phyloP scores from a whole-genome alignment of 257 asterid species.

The Solanum pimpinellifolium region DNA sequence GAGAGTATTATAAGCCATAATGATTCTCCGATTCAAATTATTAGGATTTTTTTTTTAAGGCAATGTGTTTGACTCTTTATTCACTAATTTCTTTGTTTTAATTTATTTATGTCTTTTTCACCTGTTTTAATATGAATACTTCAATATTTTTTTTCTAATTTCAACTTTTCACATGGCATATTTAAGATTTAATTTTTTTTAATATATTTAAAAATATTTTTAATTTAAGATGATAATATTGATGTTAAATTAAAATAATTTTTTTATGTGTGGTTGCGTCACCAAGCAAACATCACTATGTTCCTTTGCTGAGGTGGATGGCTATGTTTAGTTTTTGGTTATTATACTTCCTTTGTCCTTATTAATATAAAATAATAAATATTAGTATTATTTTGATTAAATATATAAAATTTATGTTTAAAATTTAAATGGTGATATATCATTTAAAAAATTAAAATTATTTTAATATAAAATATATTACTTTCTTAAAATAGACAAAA shows the following conservation, averaged over 20 bases:
- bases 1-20: not conserved
- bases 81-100: not conserved
- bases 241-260: not conserved
- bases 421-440: not conserved
- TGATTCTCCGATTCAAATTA: not conserved
- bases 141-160: too few species aligned
- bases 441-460: not conserved
- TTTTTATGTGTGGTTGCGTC: not conserved
- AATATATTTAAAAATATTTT: too few species aligned
- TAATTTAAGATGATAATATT: too few species aligned
- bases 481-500: not conserved
- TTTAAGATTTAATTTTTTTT: too few species aligned
- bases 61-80: not conserved
- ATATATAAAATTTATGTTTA: not conserved
- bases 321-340: not conserved
- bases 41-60: not conserved
- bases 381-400: not conserved
- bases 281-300: not conserved
- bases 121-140: too few species aligned
- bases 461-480: not conserved
- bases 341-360: not conserved
- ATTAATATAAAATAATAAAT: not conserved
- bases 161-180: too few species aligned
- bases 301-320: not conserved
- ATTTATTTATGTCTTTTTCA: too few species aligned